phyloP scores from a whole-genome alignment of 192 early-diverging fungal genomes.

The Podila epicladia region DNA sequence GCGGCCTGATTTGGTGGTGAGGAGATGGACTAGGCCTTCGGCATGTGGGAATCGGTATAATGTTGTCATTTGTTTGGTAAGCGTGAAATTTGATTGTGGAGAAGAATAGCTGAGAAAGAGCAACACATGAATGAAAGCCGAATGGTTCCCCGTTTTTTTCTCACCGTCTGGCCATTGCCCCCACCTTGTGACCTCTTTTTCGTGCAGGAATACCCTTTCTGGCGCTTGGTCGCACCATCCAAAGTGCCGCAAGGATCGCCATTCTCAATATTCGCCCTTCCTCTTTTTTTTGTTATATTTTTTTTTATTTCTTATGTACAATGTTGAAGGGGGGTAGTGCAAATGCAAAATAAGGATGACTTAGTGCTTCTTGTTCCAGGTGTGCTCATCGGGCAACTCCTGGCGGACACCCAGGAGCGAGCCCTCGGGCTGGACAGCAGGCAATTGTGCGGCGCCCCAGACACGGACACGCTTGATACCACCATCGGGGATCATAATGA shows the following conservation, averaged over 20 bases:
- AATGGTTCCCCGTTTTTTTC: too few species aligned
- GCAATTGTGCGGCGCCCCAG: constrained; percentile 67
- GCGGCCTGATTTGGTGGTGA: not conserved
- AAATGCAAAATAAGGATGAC: not conserved
- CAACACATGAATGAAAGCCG: too few species aligned
- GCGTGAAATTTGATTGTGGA: not conserved
- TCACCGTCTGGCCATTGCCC: too few species aligned
- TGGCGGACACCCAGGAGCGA: constrained; percentile 49
- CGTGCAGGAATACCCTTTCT: too few species aligned
- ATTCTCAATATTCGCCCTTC: too few species aligned
- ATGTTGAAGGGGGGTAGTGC: not conserved
- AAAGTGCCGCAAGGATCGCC: too few species aligned
- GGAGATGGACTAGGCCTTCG: constrained; percentile 28
- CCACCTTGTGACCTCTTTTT: too few species aligned
- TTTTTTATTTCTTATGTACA: not conserved
- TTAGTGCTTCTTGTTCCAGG: constrained; percentile 52
- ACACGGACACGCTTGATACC: constrained; percentile 90
- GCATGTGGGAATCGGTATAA: constrained; percentile 34
- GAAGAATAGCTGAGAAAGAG: too few species aligned
- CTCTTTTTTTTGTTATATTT: too few species aligned
- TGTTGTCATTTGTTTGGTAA: constrained; percentile 11
- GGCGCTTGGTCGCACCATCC: too few species aligned
- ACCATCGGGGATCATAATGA: constrained; percentile 84
- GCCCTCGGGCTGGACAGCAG: constrained; percentile 41
- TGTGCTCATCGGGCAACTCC: constrained; percentile 51